Percentiles rank a stretch among this genome's conserved stretches.
Evolutionary conservation across 495 filamentous ascomycete species (phyloP).

Genomic region (Usnea hakonensis): DNA sequence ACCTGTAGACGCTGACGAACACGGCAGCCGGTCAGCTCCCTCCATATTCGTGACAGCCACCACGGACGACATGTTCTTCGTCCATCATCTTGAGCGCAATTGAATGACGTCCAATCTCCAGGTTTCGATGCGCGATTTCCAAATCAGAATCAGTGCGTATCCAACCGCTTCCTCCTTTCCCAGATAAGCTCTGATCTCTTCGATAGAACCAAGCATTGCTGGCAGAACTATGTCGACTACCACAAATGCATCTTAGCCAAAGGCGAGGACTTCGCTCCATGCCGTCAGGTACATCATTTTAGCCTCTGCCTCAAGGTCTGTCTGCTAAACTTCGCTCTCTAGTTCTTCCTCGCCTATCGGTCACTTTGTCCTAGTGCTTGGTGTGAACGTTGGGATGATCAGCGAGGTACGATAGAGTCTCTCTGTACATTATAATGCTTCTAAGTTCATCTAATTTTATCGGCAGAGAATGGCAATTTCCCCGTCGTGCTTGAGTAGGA

Average conservation of each 20-base stretch:
- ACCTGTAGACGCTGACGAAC: conserved; percentile 21
- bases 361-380: conserved; percentile 95
- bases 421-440: not conserved
- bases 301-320: not conserved
- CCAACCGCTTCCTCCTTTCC: not conserved
- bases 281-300: conserved; percentile 68
- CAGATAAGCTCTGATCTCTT: not conserved
- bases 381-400: conserved; percentile 93
- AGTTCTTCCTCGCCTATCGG: conserved; percentile 95
- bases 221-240: conserved; percentile 99
- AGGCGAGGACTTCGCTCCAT: conserved; percentile 97
- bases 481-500: conserved; percentile 48
- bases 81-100: not conserved
- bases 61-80: not conserved
- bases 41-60: not conserved
- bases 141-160: conserved; percentile 80
- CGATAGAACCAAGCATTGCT: conserved; percentile 72
- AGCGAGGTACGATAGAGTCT: conserved; percentile 63
- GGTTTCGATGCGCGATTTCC: conserved; percentile 99
- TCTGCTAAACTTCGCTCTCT: conserved; percentile 8
- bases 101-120: conserved; percentile 28
- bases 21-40: conserved; percentile 42
- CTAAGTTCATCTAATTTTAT: not conserved
- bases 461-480: conserved; percentile 82
- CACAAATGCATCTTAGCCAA: conserved; percentile 98